phyloP scores from a whole-genome alignment of 73 alveolate species.

The Stentor coeruleus region DNA sequence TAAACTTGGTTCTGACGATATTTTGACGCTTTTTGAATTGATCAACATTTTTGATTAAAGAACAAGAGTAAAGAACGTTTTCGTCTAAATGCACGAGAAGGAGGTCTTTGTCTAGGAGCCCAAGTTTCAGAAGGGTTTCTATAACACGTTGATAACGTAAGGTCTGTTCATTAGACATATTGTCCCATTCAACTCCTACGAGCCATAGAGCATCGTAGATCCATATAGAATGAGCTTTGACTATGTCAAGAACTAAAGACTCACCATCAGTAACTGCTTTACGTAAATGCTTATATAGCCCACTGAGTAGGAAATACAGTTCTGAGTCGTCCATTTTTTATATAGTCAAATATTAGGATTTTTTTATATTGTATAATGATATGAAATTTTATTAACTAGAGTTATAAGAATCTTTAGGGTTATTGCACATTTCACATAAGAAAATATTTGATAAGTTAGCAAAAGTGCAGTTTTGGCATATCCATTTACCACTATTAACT shows the following conservation, averaged over 20 bases:
- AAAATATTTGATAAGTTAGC: too few relatives aligned
- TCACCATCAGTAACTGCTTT: background rate
- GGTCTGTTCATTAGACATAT: background rate
- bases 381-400: too few relatives aligned
- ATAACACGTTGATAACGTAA: slow-evolving; percentile 5
- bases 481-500: too few relatives aligned
- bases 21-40: slow-evolving; percentile 28
- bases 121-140: slow-evolving; percentile 10
- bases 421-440: too few relatives aligned
- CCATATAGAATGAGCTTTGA: background rate
- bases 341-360: too few relatives aligned
- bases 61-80: slow-evolving; percentile 19
- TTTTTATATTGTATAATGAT: too few relatives aligned
- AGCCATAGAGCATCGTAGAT: slow-evolving; percentile 34
- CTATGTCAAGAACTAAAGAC: background rate
- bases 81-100: slow-evolving; percentile 34
- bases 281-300: background rate
- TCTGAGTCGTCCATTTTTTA: slow-evolving; percentile 17
- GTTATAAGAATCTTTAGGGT: too few relatives aligned
- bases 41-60: slow-evolving; percentile 2
- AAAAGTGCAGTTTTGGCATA: too few relatives aligned
- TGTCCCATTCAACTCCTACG: slow-evolving; percentile 32
- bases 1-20: slow-evolving; percentile 21
- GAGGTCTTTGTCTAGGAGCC: background rate
- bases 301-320: slow-evolving; percentile 9